Percentiles rank a stretch among this genome's conserved stretches.
These are phyloP conservation scores for Mucor lusitanicus DNA, from an alignment of 371 early-diverging fungal genomes.

Conservation along the genomic window DNA sequence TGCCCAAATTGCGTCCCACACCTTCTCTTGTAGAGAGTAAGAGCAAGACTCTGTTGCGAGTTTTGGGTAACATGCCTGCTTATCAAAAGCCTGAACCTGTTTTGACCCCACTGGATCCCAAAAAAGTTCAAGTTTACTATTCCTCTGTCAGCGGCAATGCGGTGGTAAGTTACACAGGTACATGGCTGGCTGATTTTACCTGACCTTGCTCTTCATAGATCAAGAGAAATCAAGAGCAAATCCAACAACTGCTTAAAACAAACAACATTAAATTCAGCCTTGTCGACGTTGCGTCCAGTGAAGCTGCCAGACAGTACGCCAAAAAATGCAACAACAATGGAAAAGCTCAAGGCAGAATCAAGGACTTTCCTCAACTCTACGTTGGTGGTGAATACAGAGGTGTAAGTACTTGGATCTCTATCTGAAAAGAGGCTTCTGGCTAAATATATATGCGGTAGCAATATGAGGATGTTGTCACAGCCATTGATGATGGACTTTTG, in stretches of 20 bases:
- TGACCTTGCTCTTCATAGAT: slow-evolving; percentile 20
- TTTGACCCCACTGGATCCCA: slow-evolving; percentile 40
- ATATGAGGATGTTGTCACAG: slow-evolving; percentile 28
- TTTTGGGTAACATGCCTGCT: slow-evolving; percentile 23
- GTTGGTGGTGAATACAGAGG: slow-evolving; percentile 50
- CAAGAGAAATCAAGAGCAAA: slow-evolving; percentile 50
- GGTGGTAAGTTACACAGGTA: slow-evolving; percentile 19
- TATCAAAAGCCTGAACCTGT: slow-evolving; percentile 33
- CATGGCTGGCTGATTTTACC: background rate
- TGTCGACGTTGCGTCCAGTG: slow-evolving; percentile 47
- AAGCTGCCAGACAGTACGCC: slow-evolving; percentile 47
- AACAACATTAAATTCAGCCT: slow-evolving; percentile 37
- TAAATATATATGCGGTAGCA: too few relatives aligned
- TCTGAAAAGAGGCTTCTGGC: too few relatives aligned
- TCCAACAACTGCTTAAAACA: slow-evolving; percentile 34
- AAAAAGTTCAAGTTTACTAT: slow-evolving; percentile 46
- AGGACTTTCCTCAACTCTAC: slow-evolving; percentile 43
- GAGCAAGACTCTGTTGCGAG: slow-evolving; percentile 28
- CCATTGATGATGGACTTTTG: slow-evolving; percentile 24
- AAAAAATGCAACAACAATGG: slow-evolving; percentile 41
- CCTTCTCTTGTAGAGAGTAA: slow-evolving; percentile 27
- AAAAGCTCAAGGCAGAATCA: slow-evolving; percentile 29
- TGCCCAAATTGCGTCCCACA: slow-evolving; percentile 21
- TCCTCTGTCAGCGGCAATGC: slow-evolving; percentile 48
- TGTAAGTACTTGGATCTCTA: slow-evolving; percentile 31